Base-by-base conservation (phyloP, 164 flowering plant species). In the Pachysandra terminalis region DNA sequence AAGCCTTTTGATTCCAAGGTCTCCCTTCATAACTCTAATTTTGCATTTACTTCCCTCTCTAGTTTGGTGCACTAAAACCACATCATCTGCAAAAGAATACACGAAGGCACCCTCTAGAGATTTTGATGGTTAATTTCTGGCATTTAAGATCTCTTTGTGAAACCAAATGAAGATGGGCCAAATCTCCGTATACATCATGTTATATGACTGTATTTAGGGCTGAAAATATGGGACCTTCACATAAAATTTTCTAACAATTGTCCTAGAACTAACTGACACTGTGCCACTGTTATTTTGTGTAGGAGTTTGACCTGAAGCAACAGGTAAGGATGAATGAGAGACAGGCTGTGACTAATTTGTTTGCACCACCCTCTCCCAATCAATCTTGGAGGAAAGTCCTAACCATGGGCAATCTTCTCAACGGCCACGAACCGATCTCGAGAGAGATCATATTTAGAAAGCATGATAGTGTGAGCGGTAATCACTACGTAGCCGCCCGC, bases 391-490 rank as follows among this genome's bases (percentile, higher is more conserved):
- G 99, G 71, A 93, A 91, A 73, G 97, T 88, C 56, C 68, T 93
- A 70, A 91, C 96, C 82, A 91, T 93, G 99, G 99, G 99, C 23
- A 96, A 96, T 79, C 97, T 91, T 73, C 90, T 96, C 35, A 93
- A 93, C 71, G 99, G 99, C 60, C 98, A 96, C 62, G 98, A 96
- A 71, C 99, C 99, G 32, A 70, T 80, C 16, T 60, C 82, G 5
- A 80, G 99, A 79, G 98, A 96, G 72, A 87, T 91, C 41, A 81
- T 91, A 56, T 91, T 93, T 74, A 81, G 90, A 4, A 73, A 67
- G 58, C 79, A 77, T 7, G 89, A 88, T 56, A 73, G 67, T 27
- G 68, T 75, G 40, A 81, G 73, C 26, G 81, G 74, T 53, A 80
- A 65, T 67, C 91, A 90, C 63, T 85, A 90, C 69, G 85, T 90